Evolutionary conservation across 1,139 yeast species (phyloP).

Genomic region (Hanseniaspora uvarum): DNA sequence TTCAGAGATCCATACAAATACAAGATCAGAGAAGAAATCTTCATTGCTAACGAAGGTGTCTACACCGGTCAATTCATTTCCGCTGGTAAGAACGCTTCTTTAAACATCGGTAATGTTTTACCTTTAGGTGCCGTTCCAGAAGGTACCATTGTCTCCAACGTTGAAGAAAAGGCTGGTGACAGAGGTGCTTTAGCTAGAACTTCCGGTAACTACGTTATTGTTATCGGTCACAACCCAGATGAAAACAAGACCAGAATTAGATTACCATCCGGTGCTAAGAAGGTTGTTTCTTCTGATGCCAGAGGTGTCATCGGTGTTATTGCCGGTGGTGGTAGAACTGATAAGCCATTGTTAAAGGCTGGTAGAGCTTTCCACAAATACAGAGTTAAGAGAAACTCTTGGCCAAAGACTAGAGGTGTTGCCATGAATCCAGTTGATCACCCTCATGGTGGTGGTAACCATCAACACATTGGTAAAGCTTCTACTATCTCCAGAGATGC

Average conservation of each 20-base stretch:
- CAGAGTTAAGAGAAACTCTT: conserved; percentile 97
- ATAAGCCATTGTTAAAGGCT: conserved; percentile 98
- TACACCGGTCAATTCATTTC: conserved; percentile 98
- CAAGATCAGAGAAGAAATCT: conserved; percentile 96
- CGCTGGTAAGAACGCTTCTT: conserved; percentile 98
- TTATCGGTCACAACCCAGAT: conserved; percentile 98
- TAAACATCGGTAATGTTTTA: conserved; percentile 93
- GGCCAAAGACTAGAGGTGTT: conserved; percentile 99
- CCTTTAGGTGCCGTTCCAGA: conserved; percentile 97
- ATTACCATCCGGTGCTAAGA: conserved; percentile 98
- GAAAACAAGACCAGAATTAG: conserved; percentile 98
- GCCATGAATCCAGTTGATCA: conserved; percentile 99
- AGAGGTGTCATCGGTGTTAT: conserved; percentile 99
- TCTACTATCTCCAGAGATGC: conserved; percentile 99
- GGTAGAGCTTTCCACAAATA: conserved; percentile 99
- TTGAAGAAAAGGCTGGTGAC: conserved; percentile 99
- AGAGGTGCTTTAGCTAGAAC: conserved; percentile 99
- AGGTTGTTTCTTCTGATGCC: conserved; percentile 85
- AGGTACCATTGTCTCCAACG: conserved; percentile 98
- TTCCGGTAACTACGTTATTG: conserved; percentile 98
- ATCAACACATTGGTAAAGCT: conserved; percentile 99
- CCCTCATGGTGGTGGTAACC: conserved; percentile 99
- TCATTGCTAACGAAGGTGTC: conserved; percentile 98
- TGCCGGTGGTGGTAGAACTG: conserved; percentile 99
- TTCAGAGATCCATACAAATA: conserved; percentile 99